Evolutionary conservation across 441 rosid species (phyloP).

Genomic region (Bruguiera hainesii): DNA sequence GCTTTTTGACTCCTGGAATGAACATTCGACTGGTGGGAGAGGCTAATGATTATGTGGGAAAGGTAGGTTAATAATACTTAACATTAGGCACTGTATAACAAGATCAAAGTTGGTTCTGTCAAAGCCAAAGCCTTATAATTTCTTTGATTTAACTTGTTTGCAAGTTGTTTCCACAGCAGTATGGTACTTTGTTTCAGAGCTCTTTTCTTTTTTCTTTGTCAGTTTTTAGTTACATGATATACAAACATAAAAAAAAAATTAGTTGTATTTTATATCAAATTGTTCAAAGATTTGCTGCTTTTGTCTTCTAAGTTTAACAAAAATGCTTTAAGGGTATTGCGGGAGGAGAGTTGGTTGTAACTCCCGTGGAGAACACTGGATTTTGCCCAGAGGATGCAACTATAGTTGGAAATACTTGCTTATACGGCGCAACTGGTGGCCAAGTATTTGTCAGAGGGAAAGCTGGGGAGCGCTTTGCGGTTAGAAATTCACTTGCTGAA

Average conservation of each 20-base stretch:
- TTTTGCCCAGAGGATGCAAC: constrained; percentile 87
- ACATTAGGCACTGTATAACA: constrained; percentile 1
- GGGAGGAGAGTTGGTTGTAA: constrained; percentile 90
- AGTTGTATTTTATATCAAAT: background rate
- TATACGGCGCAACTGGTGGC: constrained; percentile 97
- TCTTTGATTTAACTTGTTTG: background rate
- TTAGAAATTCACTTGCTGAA: constrained; percentile 91
- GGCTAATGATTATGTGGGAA: constrained; percentile 95
- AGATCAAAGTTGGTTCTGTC: background rate
- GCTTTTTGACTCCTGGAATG: constrained; percentile 98
- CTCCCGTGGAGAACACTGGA: constrained; percentile 65
- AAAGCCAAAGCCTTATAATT: background rate
- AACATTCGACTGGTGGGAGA: constrained; percentile 86
- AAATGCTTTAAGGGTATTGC: constrained; percentile 81
- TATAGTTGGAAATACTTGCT: constrained; percentile 93
- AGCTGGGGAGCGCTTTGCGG: constrained; percentile 96
- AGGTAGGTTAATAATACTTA: constrained; percentile 47
- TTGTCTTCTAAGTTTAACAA: constrained; percentile 1
- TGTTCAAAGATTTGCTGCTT: background rate
- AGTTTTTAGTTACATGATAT: no score
- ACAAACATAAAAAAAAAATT: no score
- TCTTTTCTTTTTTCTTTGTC: no score
- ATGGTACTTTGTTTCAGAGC: no score
- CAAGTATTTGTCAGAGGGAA: constrained; percentile 90
- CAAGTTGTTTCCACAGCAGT: background rate